Evolutionary conservation across 176 grass and related monocot species (phyloP), one percentile per base, ranked within the genome.

Genomic region (Phoenix roebelenii): DNA sequence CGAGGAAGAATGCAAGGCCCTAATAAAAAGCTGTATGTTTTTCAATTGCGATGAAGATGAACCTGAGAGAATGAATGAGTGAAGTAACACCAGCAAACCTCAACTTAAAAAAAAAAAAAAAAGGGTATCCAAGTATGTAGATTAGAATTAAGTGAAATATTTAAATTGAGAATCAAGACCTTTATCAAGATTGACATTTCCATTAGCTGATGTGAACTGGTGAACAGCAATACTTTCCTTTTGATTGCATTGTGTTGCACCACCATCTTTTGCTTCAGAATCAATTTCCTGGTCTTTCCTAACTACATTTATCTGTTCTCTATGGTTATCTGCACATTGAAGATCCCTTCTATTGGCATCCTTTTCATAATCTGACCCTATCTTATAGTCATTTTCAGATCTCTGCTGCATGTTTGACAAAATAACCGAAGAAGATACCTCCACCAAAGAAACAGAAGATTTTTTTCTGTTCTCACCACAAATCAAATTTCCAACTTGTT

Each of bases 401-500:
- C 17, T 65, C 16, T 52, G 49, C 23, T 26, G 49, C 24, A 25
- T 26, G 22, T 7, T 52, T 65, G 63, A 52, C 10, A 49, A 52
- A 52, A 26, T 12, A 52, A 65, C 49, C 12, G 49, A 16, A 16
- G 63, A 16, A 16, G 48, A 52, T 22, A 3, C 17, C 39, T 65
- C 5, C n/a, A 50, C 23, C 14, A 18, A 23, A 52, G 61, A 50
- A 50, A 50, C 2, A 25, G 15, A 26, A 52, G 35, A 2, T 44
- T 23, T 52, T 52, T 25, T 25, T 22, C 18, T 65, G 18, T 25
- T 52, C 16, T 25, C 49, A 65, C 25, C 23, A 24, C 17, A 52
- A 26, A 24, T 65, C 49, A 65, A n/a, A 12, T 3, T 65, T 18
- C 49, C 49, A 65, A 52, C 49, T 65, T 65, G 63, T 65, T 65